Evolutionary conservation across 805 yeast genomes (phyloP), one percentile per base, ranked within the genome.

Genomic region (Saccharomyces mikatae): DNA sequence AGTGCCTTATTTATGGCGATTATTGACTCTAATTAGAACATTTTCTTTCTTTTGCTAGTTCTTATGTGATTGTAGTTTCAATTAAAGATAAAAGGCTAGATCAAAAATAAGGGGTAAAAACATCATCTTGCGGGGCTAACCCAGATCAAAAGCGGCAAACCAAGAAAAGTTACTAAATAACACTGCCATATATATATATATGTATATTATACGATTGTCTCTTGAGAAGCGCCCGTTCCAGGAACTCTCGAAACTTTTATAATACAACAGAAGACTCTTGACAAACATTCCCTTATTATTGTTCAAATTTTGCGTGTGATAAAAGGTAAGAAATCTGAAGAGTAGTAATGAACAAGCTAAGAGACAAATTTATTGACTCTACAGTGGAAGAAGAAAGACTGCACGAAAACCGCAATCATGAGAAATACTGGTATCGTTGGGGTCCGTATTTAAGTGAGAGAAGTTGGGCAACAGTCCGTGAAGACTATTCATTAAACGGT

Each of bases 381-480:
- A 65, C 69, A 13, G 59, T 60, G 13, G 77, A 74, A 58, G 76
- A 72, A 62, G 64, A 66, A 49, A 62, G 76, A 48, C 58, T 74
- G 17, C 65, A 64, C 29, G 74, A 74, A 47, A 73, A 73, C 51
- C 67, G 66, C 48, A 53, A 60, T 28, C 66, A 60, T 24, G 57
- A 62, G 48, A 73, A 82, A 68, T 86, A 86, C 70, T 88, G 95
- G 89, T 81, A 85, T 62, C 77, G 87, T 55, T 90, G 96, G 96
- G 97, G 97, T 4, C 90, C 96, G 2, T 90, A 89, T 64, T 76
- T 90, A 49, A 81, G 89, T 51, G 97, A 91, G 71, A 79, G 97
- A 52, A 89, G 88, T 59, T 88, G 96, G 96, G 75, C 88, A 36
- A 81, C 89, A 1, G 94, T 87, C 6, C 75, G 97, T 56, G 97